Conservation (phyloP, 2,329 filamentous ascomycete genomes). For the Aureobasidium sp. region DNA sequence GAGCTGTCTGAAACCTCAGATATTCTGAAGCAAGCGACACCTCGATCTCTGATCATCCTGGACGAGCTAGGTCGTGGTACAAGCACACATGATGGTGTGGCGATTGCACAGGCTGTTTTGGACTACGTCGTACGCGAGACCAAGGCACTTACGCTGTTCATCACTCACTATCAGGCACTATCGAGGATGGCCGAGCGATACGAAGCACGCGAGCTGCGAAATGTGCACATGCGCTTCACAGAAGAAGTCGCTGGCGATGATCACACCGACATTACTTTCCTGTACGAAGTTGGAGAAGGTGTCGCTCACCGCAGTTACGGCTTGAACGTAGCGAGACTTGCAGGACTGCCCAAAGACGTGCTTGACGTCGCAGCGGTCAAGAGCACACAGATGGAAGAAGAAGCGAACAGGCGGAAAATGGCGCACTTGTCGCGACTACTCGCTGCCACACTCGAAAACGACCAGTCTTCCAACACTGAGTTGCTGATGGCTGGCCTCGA, state of each 20-base stretch:
- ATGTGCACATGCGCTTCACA: constrained; percentile 91
- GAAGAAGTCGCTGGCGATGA: constrained; percentile 44
- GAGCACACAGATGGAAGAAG: constrained; percentile 71
- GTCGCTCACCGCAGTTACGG: constrained; percentile 93
- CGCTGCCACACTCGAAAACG: constrained; percentile 18
- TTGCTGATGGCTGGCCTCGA: constrained; percentile 37
- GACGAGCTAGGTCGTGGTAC: constrained; percentile 94
- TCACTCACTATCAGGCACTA: constrained; percentile 93
- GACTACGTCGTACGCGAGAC: constrained; percentile 72
- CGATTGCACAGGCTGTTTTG: constrained; percentile 88
- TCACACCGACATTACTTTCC: constrained; percentile 79
- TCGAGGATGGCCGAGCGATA: constrained; percentile 66
- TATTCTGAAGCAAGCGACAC: constrained; percentile 82
- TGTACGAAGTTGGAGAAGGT: constrained; percentile 87
- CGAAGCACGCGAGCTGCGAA: constrained; percentile 58
- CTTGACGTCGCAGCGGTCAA: constrained; percentile 74
- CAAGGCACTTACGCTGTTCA: constrained; percentile 79
- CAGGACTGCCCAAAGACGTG: constrained; percentile 68
- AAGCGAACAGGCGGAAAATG: constrained; percentile 58
- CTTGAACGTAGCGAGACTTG: constrained; percentile 82
- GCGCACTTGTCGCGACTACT: constrained; percentile 29
- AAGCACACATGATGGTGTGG: constrained; percentile 89
- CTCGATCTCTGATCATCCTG: constrained; percentile 78
- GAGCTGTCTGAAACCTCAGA: constrained; percentile 88
- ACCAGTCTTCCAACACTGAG: constrained; percentile 29